phyloP scores from a whole-genome alignment of 129 eudicot genomes.

The Calendula officinalis region DNA sequence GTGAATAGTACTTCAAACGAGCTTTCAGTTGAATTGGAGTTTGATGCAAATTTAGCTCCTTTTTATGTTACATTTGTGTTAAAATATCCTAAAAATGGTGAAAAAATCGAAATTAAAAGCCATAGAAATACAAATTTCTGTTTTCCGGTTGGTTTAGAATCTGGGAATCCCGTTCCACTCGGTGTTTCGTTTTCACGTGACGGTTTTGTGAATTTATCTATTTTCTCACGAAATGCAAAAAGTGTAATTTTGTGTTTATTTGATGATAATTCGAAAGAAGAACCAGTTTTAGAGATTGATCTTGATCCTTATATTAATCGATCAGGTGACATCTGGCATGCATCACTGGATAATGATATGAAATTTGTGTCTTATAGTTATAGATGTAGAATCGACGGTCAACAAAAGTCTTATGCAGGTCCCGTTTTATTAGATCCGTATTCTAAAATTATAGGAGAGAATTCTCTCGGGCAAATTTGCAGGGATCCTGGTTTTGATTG shows the following conservation, averaged over 20 bases:
- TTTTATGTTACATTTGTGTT: conserved; percentile 66
- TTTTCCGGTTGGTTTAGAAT: conserved; percentile 76
- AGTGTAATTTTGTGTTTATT: conserved; percentile 74
- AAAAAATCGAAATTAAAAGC: conserved; percentile 48
- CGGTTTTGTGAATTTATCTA: conserved; percentile 68
- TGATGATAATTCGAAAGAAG: conserved; percentile 33
- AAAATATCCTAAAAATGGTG: conserved; percentile 38
- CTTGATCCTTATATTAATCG: conserved; percentile 92
- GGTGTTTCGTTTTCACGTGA: conserved; percentile 62
- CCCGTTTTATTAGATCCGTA: conserved; percentile 75
- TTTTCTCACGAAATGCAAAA: conserved; percentile 65
- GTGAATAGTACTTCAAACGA: conserved; percentile 35
- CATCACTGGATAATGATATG: conserved; percentile 41
- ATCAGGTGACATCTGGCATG: conserved; percentile 97
- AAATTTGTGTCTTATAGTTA: conserved; percentile 74
- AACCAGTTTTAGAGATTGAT: conserved; percentile 82
- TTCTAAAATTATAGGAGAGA: conserved; percentile 54
- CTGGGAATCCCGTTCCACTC: conserved; percentile 75
- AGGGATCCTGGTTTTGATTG: conserved; percentile 72
- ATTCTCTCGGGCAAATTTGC: conserved; percentile 49
- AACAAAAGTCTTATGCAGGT: conserved; percentile 22
- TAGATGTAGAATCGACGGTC: conserved; percentile 42
- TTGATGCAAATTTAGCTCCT: conserved; percentile 75
- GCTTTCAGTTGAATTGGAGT: conserved; percentile 52
- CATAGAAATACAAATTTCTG: conserved; percentile 66